Percentiles rank a stretch among this genome's conserved stretches.
Evolutionary conservation across 805 yeast genomes (phyloP).

Genomic region (Zygosaccharomyces lentus): DNA sequence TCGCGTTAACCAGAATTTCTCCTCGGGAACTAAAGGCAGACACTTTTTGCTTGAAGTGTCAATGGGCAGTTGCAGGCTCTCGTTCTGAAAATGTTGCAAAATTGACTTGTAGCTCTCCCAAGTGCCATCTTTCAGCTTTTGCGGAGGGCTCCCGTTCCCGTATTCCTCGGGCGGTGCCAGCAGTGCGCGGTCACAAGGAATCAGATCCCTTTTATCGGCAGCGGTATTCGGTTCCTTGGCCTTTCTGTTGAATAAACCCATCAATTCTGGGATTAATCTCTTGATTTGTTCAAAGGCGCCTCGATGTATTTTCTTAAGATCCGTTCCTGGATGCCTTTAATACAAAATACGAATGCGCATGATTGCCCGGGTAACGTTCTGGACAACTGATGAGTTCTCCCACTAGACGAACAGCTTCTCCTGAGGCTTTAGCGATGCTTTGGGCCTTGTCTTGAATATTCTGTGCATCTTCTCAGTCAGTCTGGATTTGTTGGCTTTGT

Average conservation of each 20-base stretch:
- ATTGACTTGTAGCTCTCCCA: conserved; percentile 18
- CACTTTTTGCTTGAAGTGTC: conserved; percentile 39
- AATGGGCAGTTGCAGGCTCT: conserved; percentile 19
- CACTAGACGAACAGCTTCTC: neutral
- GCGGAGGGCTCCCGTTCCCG: conserved; percentile 17
- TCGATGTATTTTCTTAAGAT: neutral
- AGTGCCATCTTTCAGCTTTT: conserved; percentile 21
- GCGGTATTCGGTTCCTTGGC: conserved; percentile 9
- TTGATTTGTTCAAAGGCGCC: neutral
- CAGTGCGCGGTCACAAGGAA: conserved; percentile 23
- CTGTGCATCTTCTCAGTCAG: conserved; percentile 1
- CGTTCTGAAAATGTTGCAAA: conserved; percentile 20
- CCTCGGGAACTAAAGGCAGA: conserved; percentile 35
- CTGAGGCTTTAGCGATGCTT: too few relatives aligned
- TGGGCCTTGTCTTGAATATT: too few relatives aligned
- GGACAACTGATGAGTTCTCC: neutral
- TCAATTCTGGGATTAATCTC: conserved; percentile 4
- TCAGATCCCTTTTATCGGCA: conserved; percentile 17
- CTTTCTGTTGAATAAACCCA: conserved; percentile 31
- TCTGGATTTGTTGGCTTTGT: conserved; percentile 1
- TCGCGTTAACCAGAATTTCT: conserved; percentile 40
- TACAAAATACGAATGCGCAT: neutral
- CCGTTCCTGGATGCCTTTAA: neutral
- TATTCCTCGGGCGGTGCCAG: conserved; percentile 24
- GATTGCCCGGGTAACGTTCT: conserved; percentile 1